Base-by-base conservation (phyloP, 257 asterid genomes). In the Solanum okadae region DNA sequence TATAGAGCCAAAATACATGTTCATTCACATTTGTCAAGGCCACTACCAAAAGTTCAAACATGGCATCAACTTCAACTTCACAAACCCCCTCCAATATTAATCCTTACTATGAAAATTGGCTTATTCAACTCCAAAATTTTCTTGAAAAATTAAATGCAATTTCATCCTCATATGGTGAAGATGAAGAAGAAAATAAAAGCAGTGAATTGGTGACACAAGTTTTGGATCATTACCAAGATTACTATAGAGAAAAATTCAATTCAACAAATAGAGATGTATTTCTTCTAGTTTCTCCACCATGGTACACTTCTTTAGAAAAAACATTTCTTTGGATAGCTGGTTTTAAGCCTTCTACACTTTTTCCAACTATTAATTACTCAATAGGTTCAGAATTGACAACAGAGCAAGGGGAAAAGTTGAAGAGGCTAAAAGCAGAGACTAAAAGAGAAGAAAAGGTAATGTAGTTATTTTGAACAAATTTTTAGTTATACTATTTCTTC, bases 291-390 rank as follows among this genome's bases (percentile, higher is more conserved):
- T 86, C 88, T 46, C 77, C 91, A 3, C 93, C 93, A 38, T 92
- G 93, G 91, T 10, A 87, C 20, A 90, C 72, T 33, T 77, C 88
- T 22, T 86, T 89, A 12, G 92, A 92, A 79, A 61, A 20, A 22
- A 31, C 88, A 1, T 52, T 90, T 1, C 70, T 73, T 1, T 92
- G 92, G 91, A 31, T 92, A 2, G 63, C 87, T 22, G 89, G 88
- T 56, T 92, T 92, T 90, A 90, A 73, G 33, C 92, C 93, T 1
- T 86, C 91, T 15, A 63, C 82, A 27, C 46, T 88, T 18, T 89
- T 86, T 35, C 22, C 90, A 5, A 31, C 87, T 3, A 23, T 88
- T 2, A 72, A 33, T 15, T 82, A 72, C 49, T 88, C 88, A 2
- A 13, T 86, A 70, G 81, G 75, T 56, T 1, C 72, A 49, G 38